Conservation (phyloP, 1,284 basidiomycete genomes). For the Gymnopus androsaceus region DNA sequence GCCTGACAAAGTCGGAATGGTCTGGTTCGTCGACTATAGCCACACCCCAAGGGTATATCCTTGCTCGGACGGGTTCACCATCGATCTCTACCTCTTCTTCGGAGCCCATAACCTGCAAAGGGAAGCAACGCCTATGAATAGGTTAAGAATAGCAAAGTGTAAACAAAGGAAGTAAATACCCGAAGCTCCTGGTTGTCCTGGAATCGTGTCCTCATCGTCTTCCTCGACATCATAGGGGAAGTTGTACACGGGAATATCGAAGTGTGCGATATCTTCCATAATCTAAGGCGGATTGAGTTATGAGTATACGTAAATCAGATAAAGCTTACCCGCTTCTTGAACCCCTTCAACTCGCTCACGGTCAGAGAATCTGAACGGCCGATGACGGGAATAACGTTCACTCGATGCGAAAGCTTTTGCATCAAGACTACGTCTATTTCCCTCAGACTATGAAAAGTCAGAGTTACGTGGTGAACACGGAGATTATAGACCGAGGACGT, state of each 20-base stretch:
- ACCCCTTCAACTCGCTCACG: constrained; percentile 81
- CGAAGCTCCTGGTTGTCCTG: constrained; percentile 92
- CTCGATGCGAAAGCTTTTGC: constrained; percentile 89
- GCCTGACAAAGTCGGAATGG: constrained; percentile 91
- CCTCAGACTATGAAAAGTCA: constrained; percentile 60
- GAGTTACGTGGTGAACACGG: neutral
- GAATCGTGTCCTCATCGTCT: constrained; percentile 97
- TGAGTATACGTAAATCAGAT: neutral
- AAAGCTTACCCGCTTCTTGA: constrained; percentile 85
- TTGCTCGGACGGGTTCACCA: constrained; percentile 84
- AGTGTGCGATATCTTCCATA: constrained; percentile 98
- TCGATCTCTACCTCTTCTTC: constrained; percentile 93
- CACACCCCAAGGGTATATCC: constrained; percentile 95
- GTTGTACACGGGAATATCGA: constrained; percentile 97
- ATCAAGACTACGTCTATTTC: constrained; percentile 99
- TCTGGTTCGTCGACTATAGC: constrained; percentile 97
- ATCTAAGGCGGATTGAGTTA: constrained; percentile 53
- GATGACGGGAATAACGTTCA: constrained; percentile 98
- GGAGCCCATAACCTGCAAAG: constrained; percentile 94
- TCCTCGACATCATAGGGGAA: constrained; percentile 99
- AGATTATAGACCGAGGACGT: constrained; percentile 27
- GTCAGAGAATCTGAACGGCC: constrained; percentile 95
- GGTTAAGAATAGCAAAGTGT: neutral
- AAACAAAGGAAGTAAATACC: constrained; percentile 40
- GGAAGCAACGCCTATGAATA: constrained; percentile 73